phyloP scores from a whole-genome alignment of 768 basidiomycete species.

The Suillus cothurnatus region DNA sequence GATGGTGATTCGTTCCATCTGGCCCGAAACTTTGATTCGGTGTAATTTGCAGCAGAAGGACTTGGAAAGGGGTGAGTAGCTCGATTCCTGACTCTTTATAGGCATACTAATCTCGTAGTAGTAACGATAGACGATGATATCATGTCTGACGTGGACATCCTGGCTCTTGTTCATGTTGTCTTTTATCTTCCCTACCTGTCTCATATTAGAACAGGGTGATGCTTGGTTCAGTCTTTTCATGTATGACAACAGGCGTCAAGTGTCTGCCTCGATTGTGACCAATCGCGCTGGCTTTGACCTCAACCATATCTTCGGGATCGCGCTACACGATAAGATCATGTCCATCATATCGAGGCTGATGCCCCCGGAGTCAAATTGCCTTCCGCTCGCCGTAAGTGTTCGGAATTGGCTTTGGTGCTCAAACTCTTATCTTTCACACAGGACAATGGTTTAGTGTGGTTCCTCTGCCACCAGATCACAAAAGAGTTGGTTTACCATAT shows the following conservation, averaged over 20 bases:
- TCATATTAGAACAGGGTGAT: not conserved
- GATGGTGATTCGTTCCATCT: not conserved
- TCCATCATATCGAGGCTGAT: not conserved
- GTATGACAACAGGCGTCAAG: not conserved
- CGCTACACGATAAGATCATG: not conserved
- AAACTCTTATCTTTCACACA: not conserved
- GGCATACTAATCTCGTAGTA: not conserved
- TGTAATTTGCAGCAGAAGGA: not conserved
- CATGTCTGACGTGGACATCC: not conserved
- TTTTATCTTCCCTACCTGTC: not conserved
- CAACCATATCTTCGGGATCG: not conserved
- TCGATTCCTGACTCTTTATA: not conserved
- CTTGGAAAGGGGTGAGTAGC: not conserved
- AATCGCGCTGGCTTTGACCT: not conserved
- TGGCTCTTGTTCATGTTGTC: not conserved
- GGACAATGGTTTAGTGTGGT: not conserved
- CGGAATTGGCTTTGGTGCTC: not conserved
- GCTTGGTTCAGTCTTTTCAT: not conserved
- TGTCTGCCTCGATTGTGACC: not conserved
- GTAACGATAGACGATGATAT: rapidly evolving
- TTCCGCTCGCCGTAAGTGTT: not conserved
- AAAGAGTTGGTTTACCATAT: not conserved
- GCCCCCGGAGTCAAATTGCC: not conserved
- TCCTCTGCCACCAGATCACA: not conserved
- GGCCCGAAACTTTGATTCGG: not conserved